Base-by-base conservation (phyloP, 306 rosid species). In the Casuarina cunninghamiana region DNA sequence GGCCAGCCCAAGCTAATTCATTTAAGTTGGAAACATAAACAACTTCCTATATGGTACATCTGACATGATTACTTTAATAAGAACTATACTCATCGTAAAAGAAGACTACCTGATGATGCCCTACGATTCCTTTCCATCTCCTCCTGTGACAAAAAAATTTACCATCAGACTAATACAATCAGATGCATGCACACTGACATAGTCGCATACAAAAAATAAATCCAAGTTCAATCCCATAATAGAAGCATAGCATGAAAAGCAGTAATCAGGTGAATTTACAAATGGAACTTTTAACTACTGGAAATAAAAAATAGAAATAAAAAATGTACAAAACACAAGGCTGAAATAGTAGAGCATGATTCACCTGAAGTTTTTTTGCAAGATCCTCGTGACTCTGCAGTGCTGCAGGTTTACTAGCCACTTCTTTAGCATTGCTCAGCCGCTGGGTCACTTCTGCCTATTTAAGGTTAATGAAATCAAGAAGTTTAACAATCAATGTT, bases 361-460 rank as follows among this genome's bases (percentile, higher is more conserved):
- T 54, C 68, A 96, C 99, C 94, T 91, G 91, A 81, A 96, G 99
- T 81, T 96, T 96, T 86, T 83, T 86, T 39, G 99, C 98, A 75
- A 96, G 98, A 90, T 96, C 97, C 86, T 91, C 98, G 0, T 96
- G 99, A 80, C 96, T 90, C 77, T 91, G 97, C 80, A 86, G 61
- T 5, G 80, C 86, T 46, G 75, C 84, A 78, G 99, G 93, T 88
- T 91, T 96, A 77, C 74, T 88, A 57, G 93, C 85, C 9, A 84
- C 81, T 81, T 91, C 99, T 81, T 87, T 93, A 53, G 96, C 93
- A 80, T 89, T 96, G 73, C 84, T 81, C 81, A 96, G 84, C 90
- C 98, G 86, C 80, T 93, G 97, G 71, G 98, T 90, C 82, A 96
- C 99, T 87, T 91, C 99, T 5, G 96, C 98, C 99, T 96, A 46